Conservation (phyloP, 768 basidiomycete species). For the Leccinum sublutescens region DNA sequence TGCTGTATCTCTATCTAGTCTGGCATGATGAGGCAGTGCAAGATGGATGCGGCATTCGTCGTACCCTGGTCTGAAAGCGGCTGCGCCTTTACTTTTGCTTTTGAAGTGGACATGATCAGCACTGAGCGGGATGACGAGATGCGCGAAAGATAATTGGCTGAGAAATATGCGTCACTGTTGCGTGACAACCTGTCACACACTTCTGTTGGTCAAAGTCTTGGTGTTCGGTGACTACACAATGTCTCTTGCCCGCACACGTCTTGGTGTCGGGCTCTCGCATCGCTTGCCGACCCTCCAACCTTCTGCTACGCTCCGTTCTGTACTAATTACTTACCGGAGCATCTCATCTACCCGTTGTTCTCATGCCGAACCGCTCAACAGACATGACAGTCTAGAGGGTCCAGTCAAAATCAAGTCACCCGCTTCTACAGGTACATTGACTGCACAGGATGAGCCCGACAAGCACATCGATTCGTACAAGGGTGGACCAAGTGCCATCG, state of each 20-base stretch:
- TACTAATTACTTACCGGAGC: conserved; percentile 45
- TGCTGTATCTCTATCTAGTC: conserved; percentile 78
- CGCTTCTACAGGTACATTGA: conserved; percentile 31
- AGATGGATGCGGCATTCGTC: conserved; percentile 11
- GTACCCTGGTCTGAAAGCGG: conserved; percentile 72
- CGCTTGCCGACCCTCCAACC: conserved; percentile 34
- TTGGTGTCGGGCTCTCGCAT: conserved; percentile 52
- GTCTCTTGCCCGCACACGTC: conserved; percentile 55
- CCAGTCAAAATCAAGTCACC: conserved; percentile 34
- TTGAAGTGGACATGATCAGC: conserved; percentile 48
- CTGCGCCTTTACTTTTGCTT: conserved; percentile 57
- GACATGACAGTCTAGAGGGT: conserved; percentile 21
- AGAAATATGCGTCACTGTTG: conserved; percentile 18
- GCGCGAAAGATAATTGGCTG: conserved; percentile 27
- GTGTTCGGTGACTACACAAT: conserved; percentile 36
- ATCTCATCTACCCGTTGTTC: conserved; percentile 25
- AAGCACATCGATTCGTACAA: conserved; percentile 67
- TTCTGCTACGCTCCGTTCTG: conserved; percentile 32
- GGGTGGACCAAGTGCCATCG: conserved; percentile 83
- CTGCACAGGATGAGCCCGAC: conserved; percentile 43
- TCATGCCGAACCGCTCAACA: conserved; percentile 21
- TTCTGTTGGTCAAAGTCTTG: conserved; percentile 12
- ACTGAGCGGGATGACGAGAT: conserved; percentile 9
- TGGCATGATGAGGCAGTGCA: conserved; percentile 37
- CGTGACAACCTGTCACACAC: conserved; percentile 30